phyloP scores from a whole-genome alignment of 306 rosid genomes.

The Lathyrus tuberosus region DNA sequence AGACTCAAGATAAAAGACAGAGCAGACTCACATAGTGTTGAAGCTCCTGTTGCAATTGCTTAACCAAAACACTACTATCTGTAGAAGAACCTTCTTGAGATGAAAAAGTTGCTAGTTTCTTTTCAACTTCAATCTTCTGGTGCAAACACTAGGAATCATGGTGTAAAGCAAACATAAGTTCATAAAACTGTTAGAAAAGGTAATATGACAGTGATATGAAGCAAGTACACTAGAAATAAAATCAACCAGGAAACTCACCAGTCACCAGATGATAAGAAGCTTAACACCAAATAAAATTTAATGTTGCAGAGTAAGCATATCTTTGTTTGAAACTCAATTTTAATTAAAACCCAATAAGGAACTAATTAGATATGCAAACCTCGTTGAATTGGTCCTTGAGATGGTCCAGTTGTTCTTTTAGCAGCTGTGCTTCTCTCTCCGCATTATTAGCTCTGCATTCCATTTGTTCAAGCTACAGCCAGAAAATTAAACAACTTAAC shows the following conservation, averaged over 20 bases:
- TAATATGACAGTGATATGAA: constrained; percentile 28
- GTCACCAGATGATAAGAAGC: constrained; percentile 22
- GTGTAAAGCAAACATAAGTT: constrained; percentile 8
- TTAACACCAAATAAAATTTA: constrained; percentile 29
- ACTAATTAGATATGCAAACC: constrained; percentile 53
- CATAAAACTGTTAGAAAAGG: constrained; percentile 17
- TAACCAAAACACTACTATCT: constrained; percentile 57
- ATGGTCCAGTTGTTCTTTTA: constrained; percentile 69
- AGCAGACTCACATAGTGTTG: constrained; percentile 68
- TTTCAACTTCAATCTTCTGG: constrained; percentile 80
- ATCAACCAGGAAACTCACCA: constrained; percentile 29
- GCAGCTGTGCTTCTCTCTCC: constrained; percentile 70
- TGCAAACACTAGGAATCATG: constrained; percentile 65
- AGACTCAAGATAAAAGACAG: constrained; percentile 29
- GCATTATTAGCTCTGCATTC: constrained; percentile 76
- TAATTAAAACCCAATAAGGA: constrained; percentile 29
- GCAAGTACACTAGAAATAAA: constrained; percentile 2
- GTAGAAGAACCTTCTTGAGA: constrained; percentile 61
- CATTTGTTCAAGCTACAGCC: constrained; percentile 74
- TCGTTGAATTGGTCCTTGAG: constrained; percentile 66
- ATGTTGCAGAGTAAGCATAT: constrained; percentile 8
- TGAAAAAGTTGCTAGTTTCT: constrained; percentile 62
- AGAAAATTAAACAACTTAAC: constrained; percentile 38
- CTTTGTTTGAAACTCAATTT: constrained; percentile 13
- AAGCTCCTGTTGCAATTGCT: constrained; percentile 88